Evolutionary conservation across 1,139 yeast genomes (phyloP).

Genomic region (Nakaseomyces kungkrabaensis): DNA sequence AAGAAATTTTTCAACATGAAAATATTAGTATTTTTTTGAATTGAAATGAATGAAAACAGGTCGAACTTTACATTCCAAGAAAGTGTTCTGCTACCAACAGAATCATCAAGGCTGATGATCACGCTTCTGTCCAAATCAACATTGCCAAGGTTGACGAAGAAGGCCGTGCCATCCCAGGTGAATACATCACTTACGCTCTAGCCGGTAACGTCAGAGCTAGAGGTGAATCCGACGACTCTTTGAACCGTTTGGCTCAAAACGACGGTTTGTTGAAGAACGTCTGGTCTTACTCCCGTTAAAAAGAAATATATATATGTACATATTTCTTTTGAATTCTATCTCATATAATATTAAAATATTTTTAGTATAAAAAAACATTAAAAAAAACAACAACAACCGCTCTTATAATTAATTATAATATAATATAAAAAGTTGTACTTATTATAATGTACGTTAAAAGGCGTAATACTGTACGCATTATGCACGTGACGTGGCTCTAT

Average conservation of each 20-base stretch:
- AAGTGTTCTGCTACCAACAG: slow-evolving; percentile 99
- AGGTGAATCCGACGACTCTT: slow-evolving; percentile 97
- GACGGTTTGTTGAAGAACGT: slow-evolving; percentile 98
- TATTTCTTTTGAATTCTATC: not conserved
- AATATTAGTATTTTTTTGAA: not conserved
- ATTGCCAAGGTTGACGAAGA: slow-evolving; percentile 83
- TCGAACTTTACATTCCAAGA: slow-evolving; percentile 99
- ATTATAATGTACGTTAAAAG: not conserved
- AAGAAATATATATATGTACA: not conserved
- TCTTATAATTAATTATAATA: no score
- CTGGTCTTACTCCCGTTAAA: slow-evolving; percentile 98
- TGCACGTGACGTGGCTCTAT: not conserved
- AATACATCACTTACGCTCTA: slow-evolving; percentile 90
- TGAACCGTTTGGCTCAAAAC: slow-evolving; percentile 98
- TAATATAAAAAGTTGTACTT: not conserved
- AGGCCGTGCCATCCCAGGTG: slow-evolving; percentile 92
- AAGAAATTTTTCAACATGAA: not conserved
- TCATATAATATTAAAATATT: not conserved
- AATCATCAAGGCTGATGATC: slow-evolving; percentile 99
- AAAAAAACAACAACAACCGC: no score
- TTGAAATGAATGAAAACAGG: slow-evolving; percentile 36
- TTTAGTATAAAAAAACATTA: not conserved
- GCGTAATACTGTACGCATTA: not conserved
- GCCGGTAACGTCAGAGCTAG: slow-evolving; percentile 87
- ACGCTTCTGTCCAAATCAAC: slow-evolving; percentile 94